A percentile compares a stretch with the other conserved stretches of the same genome.
phyloP scores from a whole-genome alignment of 2,329 filamentous ascomycete species.

The Periconia macrospinosa region DNA sequence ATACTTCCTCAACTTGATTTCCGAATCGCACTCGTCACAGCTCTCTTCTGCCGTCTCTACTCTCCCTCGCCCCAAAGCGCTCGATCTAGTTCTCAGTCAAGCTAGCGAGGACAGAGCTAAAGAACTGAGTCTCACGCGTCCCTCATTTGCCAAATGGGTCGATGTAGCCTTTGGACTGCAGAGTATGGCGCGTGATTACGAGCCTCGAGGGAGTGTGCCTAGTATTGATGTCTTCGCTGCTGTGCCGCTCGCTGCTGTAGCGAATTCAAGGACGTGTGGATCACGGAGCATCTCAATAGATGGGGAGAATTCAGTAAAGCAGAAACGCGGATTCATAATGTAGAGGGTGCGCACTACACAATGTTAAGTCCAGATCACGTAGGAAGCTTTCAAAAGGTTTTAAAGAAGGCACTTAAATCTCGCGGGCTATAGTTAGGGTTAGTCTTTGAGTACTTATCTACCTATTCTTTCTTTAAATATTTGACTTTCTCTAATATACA shows the following conservation, averaged over 20 bases:
- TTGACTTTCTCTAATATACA: too few relatives aligned
- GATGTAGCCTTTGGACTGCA: background rate
- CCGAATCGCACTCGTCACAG: constrained; percentile 26
- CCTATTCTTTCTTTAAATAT: too few relatives aligned
- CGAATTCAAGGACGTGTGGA: background rate
- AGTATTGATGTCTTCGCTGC: background rate
- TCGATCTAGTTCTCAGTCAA: constrained; percentile 21
- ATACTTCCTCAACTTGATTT: constrained; percentile 46
- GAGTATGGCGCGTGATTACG: background rate
- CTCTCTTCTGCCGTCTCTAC: too few relatives aligned
- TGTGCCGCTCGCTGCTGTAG: background rate
- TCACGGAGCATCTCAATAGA: background rate
- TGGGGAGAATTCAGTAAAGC: background rate
- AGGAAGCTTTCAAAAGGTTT: constrained; percentile 6
- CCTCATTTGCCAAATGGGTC: background rate
- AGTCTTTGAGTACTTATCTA: too few relatives aligned
- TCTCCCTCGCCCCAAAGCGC: constrained; percentile 14
- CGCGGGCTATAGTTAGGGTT: too few relatives aligned
- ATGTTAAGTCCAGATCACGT: background rate
- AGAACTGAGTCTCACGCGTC: constrained; percentile 34
- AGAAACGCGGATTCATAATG: background rate
- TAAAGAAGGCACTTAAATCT: too few relatives aligned
- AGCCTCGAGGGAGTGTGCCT: background rate
- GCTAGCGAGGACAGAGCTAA: constrained; percentile 17
- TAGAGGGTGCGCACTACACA: background rate